A percentile compares a stretch with the other conserved stretches of the same genome.
Conservation (phyloP, 306 rosid species). For the Mimosa bimucronata region DNA sequence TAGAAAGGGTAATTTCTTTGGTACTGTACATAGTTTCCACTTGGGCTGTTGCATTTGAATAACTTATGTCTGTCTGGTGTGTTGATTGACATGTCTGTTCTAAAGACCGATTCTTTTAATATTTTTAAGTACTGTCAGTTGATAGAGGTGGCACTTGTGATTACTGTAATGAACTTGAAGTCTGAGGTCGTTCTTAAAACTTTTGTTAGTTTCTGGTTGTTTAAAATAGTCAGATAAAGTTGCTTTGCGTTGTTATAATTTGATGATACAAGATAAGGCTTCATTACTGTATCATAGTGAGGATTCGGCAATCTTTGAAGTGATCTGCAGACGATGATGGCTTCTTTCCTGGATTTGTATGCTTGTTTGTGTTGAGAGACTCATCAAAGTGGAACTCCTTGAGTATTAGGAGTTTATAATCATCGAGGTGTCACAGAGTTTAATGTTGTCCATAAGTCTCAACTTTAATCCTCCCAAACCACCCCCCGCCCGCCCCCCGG, state of each 20-base stretch:
- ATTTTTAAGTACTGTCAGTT: slow-evolving; percentile 15
- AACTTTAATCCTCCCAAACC: too few species aligned
- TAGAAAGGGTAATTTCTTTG: not conserved
- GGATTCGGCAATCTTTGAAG: not conserved
- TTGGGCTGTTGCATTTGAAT: not conserved
- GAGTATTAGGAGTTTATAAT: not conserved
- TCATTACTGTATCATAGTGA: not conserved
- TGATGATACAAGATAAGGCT: not conserved
- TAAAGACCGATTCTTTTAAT: not conserved
- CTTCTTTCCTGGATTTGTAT: not conserved
- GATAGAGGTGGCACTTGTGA: slow-evolving; percentile 4
- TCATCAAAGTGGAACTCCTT: not conserved
- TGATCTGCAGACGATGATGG: not conserved
- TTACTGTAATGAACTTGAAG: slow-evolving; percentile 1
- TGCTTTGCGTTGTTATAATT: not conserved
- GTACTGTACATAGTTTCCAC: not conserved
- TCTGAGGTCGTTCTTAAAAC: not conserved
- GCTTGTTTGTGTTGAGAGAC: not conserved
- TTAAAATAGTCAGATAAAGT: not conserved
- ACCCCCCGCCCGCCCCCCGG: too few species aligned
- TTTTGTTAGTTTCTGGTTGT: not conserved
- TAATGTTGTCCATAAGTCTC: not conserved
- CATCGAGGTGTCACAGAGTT: not conserved
- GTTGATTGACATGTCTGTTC: not conserved
- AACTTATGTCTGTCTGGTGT: not conserved